Evolutionary conservation across 2,329 filamentous ascomycete genomes (phyloP).

Genomic region (Trichoderma harzianum): DNA sequence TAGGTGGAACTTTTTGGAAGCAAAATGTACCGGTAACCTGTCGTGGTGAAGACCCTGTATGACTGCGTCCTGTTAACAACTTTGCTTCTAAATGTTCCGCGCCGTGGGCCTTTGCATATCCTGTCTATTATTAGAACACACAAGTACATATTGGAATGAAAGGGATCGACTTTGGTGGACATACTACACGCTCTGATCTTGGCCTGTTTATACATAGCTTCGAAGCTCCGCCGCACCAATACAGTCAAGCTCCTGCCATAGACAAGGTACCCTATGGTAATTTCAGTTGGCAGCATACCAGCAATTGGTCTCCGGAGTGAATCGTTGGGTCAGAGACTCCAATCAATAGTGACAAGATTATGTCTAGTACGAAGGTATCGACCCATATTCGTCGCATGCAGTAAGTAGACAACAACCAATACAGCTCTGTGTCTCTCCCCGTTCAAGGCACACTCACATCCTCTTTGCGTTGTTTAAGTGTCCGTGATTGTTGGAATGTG

Average conservation of each 20-base stretch:
- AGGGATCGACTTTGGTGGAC: not conserved
- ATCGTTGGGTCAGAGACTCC: not conserved
- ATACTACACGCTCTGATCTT: not conserved
- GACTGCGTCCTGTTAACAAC: not conserved
- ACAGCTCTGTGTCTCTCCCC: not conserved
- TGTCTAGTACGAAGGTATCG: not conserved
- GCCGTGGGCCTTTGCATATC: not conserved
- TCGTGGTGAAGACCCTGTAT: not conserved
- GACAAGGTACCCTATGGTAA: not conserved
- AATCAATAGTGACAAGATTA: not conserved
- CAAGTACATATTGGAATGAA: not conserved
- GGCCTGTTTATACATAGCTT: not conserved
- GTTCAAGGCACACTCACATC: not conserved
- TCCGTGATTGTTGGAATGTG: not conserved
- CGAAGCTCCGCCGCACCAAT: not conserved
- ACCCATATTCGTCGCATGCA: not conserved
- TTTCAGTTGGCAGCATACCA: not conserved
- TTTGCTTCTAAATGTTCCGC: not conserved
- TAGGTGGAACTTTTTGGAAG: not conserved
- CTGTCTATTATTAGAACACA: not conserved
- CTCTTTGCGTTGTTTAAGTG: not conserved
- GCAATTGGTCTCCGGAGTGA: not conserved
- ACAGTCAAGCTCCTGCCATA: no score
- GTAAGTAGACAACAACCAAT: not conserved
- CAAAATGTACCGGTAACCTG: not conserved